Conservation (phyloP, 1,284 basidiomycete genomes). For the Tilletia horrida region DNA sequence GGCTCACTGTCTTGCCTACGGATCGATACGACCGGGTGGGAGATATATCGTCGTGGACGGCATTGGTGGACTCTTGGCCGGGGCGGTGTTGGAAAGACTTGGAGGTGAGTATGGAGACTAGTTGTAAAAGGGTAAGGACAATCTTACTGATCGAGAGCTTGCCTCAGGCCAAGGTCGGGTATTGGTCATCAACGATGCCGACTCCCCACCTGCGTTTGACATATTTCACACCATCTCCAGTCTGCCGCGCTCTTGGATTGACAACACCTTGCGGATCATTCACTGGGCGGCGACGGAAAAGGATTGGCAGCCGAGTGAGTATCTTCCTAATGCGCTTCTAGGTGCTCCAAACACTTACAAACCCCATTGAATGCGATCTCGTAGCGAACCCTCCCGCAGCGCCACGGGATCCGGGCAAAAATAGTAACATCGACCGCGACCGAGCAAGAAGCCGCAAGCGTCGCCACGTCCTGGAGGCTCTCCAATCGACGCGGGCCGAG, state of each 20-base stretch:
- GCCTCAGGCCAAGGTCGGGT: conserved; percentile 71
- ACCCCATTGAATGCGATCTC: too few species aligned
- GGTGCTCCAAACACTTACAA: too few species aligned
- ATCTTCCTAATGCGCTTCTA: too few species aligned
- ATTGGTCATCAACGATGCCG: conserved; percentile 80
- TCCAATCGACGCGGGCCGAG: conserved; percentile 57
- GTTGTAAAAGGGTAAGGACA: neutral
- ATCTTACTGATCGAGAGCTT: too few species aligned
- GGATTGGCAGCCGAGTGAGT: conserved; percentile 66
- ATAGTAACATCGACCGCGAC: conserved; percentile 66
- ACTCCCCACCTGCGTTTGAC: conserved; percentile 88
- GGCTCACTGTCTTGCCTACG: conserved; percentile 78
- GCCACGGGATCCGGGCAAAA: neutral
- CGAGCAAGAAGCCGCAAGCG: conserved; percentile 69
- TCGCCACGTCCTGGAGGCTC: conserved; percentile 63
- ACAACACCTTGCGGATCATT: conserved; percentile 66
- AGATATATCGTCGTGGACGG: conserved; percentile 87
- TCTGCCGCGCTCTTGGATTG: conserved; percentile 58
- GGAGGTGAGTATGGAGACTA: conserved; percentile 71
- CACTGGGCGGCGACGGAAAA: conserved; percentile 69
- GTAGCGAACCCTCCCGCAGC: neutral
- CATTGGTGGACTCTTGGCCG: conserved; percentile 76
- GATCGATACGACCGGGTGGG: conserved; percentile 79
- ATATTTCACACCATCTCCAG: conserved; percentile 73
- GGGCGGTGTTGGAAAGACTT: conserved; percentile 69